Base-by-base conservation (phyloP, 257 asterid species). In the Ophiorrhiza pumila region DNA sequence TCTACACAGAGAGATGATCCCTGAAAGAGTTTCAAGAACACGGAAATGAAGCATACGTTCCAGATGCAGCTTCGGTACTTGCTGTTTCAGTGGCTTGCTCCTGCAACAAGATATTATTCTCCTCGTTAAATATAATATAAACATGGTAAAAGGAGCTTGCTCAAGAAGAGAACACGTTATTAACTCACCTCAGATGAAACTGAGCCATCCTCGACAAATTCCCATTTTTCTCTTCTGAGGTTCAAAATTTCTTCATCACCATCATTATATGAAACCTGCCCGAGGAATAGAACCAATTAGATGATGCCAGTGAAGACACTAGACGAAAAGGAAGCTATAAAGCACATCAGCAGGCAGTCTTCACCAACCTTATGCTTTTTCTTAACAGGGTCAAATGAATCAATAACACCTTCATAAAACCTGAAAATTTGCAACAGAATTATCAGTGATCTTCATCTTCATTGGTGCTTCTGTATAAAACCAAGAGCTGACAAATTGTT, bases 301-400 rank as follows among this genome's bases (percentile, higher is more conserved):
- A 41, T 47, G 49, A 78, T 49, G 73, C 55, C 65, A 72, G 73
- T 74, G 55, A 25, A 25, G n/a, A 50, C 23, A 53, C 43, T 60
- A 9, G 15, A 9, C 76, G 52, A 45, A 61, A 63, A 46, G 37
- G 57, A 55, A 47, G 74, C 65, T 43, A n/a, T 72, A 68, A 63
- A 74, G 62, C 72, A 60, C 43, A 69, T 65, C 46, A 76, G 75
- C 74, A 73, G 5, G 74, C 75, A 67, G 77, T 71, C 70, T 76
- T 61, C 66, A 82, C 91, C 58, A 57, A 92, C 99, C 91, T 71
- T 80, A 62, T 90, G 97, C 88, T 80, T 95, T 87, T 88, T 92
- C 81, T 83, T 89, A 73, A 20, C 87, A 79, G 87, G 62, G 83
- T 95, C 96, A 87, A 82, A 95, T 59, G 87, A 83, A 22, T 71